Percentiles rank a stretch among this genome's conserved stretches.
Conservation (phyloP, 179 eudicot genomes). For the Beta macrorhiza region DNA sequence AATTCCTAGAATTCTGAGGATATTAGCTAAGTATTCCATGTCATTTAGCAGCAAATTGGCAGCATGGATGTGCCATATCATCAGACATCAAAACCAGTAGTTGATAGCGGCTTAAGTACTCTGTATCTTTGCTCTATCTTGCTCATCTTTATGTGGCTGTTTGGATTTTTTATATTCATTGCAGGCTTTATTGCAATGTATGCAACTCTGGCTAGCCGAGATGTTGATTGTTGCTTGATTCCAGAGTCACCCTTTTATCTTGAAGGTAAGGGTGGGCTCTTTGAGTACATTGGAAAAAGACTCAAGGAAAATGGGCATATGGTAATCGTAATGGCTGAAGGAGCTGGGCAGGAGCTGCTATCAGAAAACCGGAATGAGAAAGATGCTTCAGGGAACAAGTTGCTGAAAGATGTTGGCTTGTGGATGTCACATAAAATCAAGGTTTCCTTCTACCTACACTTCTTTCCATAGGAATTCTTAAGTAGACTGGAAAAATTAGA, state of each 20-base stretch:
- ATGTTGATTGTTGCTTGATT: constrained; percentile 59
- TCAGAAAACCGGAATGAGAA: constrained; percentile 35
- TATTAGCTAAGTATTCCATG: not conserved
- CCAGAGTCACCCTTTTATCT: constrained; percentile 61
- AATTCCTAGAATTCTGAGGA: not conserved
- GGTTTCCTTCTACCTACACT: constrained; percentile 26
- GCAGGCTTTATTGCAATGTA: constrained; percentile 48
- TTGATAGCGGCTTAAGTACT: not conserved
- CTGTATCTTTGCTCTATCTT: constrained; percentile 1
- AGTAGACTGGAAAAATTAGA: not conserved
- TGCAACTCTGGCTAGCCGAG: constrained; percentile 48
- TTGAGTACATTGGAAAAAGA: constrained; percentile 44
- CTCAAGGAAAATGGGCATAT: constrained; percentile 48
- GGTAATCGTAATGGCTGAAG: constrained; percentile 53
- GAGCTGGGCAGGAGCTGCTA: constrained; percentile 55
- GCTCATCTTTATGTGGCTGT: not conserved
- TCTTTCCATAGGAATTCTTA: not conserved
- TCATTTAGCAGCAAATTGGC: not conserved
- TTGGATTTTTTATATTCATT: not conserved
- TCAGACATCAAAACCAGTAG: not conserved
- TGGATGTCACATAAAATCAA: constrained; percentile 55
- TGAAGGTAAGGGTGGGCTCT: constrained; percentile 50
- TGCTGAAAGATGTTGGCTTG: constrained; percentile 54
- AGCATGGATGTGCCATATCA: not conserved
- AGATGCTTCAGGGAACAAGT: constrained; percentile 55